phyloP scores from a whole-genome alignment of 768 basidiomycete genomes.

The Russula earlei region DNA sequence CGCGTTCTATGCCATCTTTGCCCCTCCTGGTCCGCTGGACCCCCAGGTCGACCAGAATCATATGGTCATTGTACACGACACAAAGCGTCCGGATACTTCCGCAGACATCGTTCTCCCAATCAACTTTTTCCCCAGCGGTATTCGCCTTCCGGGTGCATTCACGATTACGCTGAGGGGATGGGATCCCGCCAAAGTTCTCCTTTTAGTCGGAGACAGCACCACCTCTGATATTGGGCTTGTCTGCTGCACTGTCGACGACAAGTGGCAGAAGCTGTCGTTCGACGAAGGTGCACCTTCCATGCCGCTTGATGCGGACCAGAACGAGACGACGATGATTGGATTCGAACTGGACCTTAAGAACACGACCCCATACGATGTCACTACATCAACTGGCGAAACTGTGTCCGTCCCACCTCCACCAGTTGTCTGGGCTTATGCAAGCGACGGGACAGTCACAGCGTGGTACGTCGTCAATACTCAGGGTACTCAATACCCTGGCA shows the following conservation, averaged over 20 bases:
- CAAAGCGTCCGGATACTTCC: constrained; percentile 31
- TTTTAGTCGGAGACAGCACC: constrained; percentile 41
- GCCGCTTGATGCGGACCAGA: constrained; percentile 57
- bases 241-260: constrained; percentile 29
- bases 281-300: constrained; percentile 47
- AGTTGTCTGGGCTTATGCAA: constrained; percentile 65
- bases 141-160: constrained; percentile 39
- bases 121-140: constrained; percentile 37
- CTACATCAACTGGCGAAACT: constrained; percentile 34
- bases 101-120: constrained; percentile 31
- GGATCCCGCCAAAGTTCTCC: constrained; percentile 35
- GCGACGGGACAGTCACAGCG: constrained; percentile 66
- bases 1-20: constrained; percentile 59
- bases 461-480: constrained; percentile 60
- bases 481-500: constrained; percentile 44
- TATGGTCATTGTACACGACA: constrained; percentile 33
- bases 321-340: constrained; percentile 60
- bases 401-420: constrained; percentile 43
- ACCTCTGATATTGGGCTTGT: constrained; percentile 43
- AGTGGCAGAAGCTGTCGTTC: constrained; percentile 37
- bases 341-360: constrained; percentile 61
- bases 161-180: constrained; percentile 33
- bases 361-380: constrained; percentile 29
- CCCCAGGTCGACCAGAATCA: constrained; percentile 37
- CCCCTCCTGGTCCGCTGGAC: constrained; percentile 32